Evolutionary conservation across 352 stramenopile genomes (phyloP).

Genomic region (Globisporangium abappressorium): DNA sequence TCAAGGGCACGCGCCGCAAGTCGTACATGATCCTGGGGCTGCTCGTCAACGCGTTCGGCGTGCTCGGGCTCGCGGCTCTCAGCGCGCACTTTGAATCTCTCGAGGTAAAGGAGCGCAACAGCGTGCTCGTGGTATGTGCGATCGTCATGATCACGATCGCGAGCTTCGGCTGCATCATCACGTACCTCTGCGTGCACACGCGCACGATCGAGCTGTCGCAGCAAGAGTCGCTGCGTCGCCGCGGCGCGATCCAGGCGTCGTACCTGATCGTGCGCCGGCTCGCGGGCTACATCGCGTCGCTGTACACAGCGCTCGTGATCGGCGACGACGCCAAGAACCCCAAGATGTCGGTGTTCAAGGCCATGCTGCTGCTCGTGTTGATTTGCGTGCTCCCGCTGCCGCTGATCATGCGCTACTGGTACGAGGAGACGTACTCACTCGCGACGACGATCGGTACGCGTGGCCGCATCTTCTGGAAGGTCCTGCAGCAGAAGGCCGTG

Average conservation of each 20-base stretch:
- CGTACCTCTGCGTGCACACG: not conserved
- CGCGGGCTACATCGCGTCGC: slow-evolving; percentile 13
- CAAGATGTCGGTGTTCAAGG: slow-evolving; percentile 13
- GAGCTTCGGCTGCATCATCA: not conserved
- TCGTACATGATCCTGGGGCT: slow-evolving; percentile 74
- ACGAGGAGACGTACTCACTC: slow-evolving; percentile 43
- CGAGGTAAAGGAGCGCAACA: not conserved
- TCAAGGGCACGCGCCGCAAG: slow-evolving; percentile 72
- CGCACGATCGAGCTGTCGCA: slow-evolving; percentile 26
- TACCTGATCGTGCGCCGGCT: slow-evolving; percentile 37
- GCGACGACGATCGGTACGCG: slow-evolving; percentile 36
- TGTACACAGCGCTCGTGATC: slow-evolving; percentile 11
- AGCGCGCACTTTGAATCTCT: slow-evolving; percentile 22
- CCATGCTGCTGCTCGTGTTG: slow-evolving; percentile 30
- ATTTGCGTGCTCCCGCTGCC: slow-evolving; percentile 29
- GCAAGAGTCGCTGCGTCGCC: slow-evolving; percentile 29
- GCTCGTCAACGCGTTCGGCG: slow-evolving; percentile 22
- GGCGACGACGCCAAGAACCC: slow-evolving; percentile 13
- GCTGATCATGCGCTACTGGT: slow-evolving; percentile 34
- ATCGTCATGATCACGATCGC: slow-evolving; percentile 26
- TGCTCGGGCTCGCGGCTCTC: slow-evolving; percentile 29
- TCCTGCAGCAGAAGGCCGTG: slow-evolving; percentile 55
- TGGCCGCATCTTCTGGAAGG: slow-evolving; percentile 38
- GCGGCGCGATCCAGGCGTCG: slow-evolving; percentile 34
- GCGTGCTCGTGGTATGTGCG: slow-evolving; percentile 17